A percentile compares a stretch with the other conserved stretches of the same genome.
Evolutionary conservation across 2,329 filamentous ascomycete genomes (phyloP).

Genomic region (Septoria linicola): DNA sequence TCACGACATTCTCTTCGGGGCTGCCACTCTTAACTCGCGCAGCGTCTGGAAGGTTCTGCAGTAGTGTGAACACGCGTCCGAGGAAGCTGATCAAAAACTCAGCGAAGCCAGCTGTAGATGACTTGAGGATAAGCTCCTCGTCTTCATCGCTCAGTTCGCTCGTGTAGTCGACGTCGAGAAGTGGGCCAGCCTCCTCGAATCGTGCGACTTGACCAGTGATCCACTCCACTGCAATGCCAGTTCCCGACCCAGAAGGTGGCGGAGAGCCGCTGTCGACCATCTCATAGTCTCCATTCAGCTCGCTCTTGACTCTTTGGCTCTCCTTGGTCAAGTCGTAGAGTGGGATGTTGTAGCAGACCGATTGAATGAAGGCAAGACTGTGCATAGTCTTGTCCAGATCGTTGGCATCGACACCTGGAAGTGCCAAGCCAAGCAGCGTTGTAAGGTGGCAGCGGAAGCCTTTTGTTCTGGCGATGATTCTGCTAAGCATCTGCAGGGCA

Average conservation of each 20-base stretch:
- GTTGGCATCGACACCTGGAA: conserved; percentile 96
- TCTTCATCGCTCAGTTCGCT: conserved; percentile 79
- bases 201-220: conserved; percentile 91
- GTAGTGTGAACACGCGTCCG: conserved; percentile 88
- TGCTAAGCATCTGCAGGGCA: conserved; percentile 86
- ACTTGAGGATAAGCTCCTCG: conserved; percentile 83
- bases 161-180: conserved; percentile 81
- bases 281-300: conserved; percentile 34
- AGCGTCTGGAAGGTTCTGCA: conserved; percentile 93
- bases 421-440: conserved; percentile 82
- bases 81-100: conserved; percentile 90
- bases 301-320: conserved; percentile 42
- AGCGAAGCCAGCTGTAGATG: conserved; percentile 88
- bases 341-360: conserved; percentile 93
- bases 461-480: conserved; percentile 86
- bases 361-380: conserved; percentile 91
- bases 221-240: conserved; percentile 78
- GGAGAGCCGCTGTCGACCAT: conserved; percentile 31
- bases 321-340: conserved; percentile 76
- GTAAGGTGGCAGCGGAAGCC: conserved; percentile 97
- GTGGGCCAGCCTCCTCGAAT: conserved; percentile 83
- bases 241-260: conserved; percentile 38
- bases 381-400: conserved; percentile 95
- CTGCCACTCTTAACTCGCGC: conserved; percentile 84
- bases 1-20: conserved; percentile 95